Base-by-base conservation (phyloP, 1,139 yeast genomes). In the Sugiyamaella neomexicana region DNA sequence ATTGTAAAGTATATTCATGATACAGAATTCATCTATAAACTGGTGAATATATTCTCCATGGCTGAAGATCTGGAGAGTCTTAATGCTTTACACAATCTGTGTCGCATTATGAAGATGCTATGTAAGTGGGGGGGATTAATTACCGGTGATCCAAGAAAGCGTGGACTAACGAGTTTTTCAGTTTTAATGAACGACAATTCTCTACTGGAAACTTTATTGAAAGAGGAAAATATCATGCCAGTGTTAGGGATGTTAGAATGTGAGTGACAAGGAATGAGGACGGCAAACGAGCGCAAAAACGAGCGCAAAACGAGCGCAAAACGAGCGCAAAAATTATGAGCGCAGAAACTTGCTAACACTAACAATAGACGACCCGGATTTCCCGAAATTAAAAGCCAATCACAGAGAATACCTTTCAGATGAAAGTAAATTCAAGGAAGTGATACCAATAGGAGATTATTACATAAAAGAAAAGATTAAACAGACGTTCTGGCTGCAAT, bases 221-320 rank as follows among this genome's bases (percentile, higher is more conserved):
- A 80, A 13, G 93, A 86, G 60, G 79, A 78, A 2, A 75, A 80
- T 54, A 77, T 89, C 36, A 65, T 78, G 62, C 87, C 88, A 0
- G 72, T 88, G 5, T 80, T 86, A 8, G 96, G 96, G 0, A 86
- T 89, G n/a, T 72, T 93, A 48, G 99, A 93, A 68, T 93, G 65
- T 62, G 45, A 42, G 63, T 53, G 13, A 9, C 13, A 7, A 12
- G 6, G 10, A 38, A 16, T 27, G 17, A 12, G 46, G 12, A 16
- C 38, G n/a, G n/a, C n/a, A n/a, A n/a, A n/a, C n/a, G n/a, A n/a
- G n/a, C n/a, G n/a, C n/a, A n/a, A n/a, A n/a, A n/a, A n/a, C n/a
- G n/a, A n/a, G n/a, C n/a, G n/a, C n/a, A n/a, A n/a, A n/a, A n/a
- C n/a, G n/a, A n/a, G n/a, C n/a, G n/a, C n/a, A n/a, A n/a, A n/a